Percentiles rank a stretch among this genome's conserved stretches.
Evolutionary conservation across 345 rosid genomes (phyloP).

Genomic region (Triadica sebifera): DNA sequence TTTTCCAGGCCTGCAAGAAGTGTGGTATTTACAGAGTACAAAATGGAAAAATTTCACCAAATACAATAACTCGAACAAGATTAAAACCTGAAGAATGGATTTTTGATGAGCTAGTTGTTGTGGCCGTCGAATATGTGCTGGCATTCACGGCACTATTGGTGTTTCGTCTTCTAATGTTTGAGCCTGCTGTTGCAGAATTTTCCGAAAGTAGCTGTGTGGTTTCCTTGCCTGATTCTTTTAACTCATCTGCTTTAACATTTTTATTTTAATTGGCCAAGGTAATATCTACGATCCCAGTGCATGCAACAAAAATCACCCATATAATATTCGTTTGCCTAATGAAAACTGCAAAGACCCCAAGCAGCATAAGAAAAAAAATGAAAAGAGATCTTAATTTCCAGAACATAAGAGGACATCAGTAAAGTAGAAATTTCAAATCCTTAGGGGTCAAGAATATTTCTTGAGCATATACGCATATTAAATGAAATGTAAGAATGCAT

Average conservation of each 20-base stretch:
- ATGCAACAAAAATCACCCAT: slow-evolving; percentile 89
- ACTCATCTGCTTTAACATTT: slow-evolving; percentile 22
- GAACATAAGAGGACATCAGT: not conserved
- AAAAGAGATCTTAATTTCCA: slow-evolving; percentile 3
- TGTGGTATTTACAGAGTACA: not conserved
- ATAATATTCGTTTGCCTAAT: slow-evolving; percentile 80
- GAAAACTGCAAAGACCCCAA: slow-evolving; percentile 65
- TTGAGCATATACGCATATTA: not conserved
- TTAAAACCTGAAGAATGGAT: slow-evolving; percentile 44
- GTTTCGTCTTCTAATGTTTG: slow-evolving; percentile 65
- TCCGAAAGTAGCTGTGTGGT: slow-evolving; percentile 17
- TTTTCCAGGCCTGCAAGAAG: not conserved
- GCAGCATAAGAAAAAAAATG: slow-evolving; percentile 46
- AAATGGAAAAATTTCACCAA: too few species aligned
- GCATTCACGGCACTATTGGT: slow-evolving; percentile 22
- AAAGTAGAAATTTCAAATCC: not conserved
- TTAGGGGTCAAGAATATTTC: not conserved
- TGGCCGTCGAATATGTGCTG: slow-evolving; percentile 20
- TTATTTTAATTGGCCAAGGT: slow-evolving; percentile 38
- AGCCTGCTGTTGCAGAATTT: slow-evolving; percentile 27
- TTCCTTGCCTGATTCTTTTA: slow-evolving; percentile 18
- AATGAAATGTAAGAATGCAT: not conserved
- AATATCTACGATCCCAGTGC: slow-evolving; percentile 63
- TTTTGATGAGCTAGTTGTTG: slow-evolving; percentile 21
- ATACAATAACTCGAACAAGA: not conserved